A percentile compares a stretch with the other conserved stretches of the same genome.
phyloP scores from a whole-genome alignment of 345 rosid species.

The Citrus maxima region DNA sequence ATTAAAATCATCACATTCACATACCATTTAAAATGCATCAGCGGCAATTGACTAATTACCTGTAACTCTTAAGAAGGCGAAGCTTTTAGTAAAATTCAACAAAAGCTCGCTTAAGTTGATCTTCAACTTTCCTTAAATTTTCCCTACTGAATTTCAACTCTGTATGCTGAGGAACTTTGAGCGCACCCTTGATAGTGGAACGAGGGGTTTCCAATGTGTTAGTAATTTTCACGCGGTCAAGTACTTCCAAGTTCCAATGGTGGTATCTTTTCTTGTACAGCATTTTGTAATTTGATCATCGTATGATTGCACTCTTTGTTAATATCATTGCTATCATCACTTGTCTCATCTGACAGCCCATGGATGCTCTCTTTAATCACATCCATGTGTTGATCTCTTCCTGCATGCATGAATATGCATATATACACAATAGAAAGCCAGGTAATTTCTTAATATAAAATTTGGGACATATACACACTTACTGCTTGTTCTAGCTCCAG shows the following conservation, averaged over 20 bases:
- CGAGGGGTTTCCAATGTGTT: conserved; percentile 51
- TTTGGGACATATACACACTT: conserved; percentile 8
- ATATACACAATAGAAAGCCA: no score
- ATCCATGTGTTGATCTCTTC: conserved; percentile 47
- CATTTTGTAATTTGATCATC: neutral
- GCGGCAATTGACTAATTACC: conserved; percentile 12
- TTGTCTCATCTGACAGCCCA: conserved; percentile 33
- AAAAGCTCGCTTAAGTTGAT: conserved; percentile 53
- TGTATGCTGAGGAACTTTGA: conserved; percentile 29
- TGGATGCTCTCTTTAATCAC: conserved; percentile 50
- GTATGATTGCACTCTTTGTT: neutral
- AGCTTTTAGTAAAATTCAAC: conserved; percentile 67
- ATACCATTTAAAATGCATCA: no score
- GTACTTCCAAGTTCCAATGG: conserved; percentile 30
- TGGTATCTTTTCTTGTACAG: conserved; percentile 5
- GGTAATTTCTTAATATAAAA: no score
- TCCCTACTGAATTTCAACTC: conserved; percentile 54
- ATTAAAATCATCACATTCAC: neutral
- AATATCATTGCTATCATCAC: conserved; percentile 10
- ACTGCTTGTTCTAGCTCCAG: conserved; percentile 45
- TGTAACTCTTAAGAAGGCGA: conserved; percentile 64
- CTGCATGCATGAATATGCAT: conserved; percentile 17
- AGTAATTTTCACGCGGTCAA: conserved; percentile 48
- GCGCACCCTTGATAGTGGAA: conserved; percentile 54
- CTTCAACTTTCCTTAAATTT: conserved; percentile 51